Evolutionary conservation across 192 early-diverging fungal genomes (phyloP).

Genomic region (Entophlyctis helioformis): DNA sequence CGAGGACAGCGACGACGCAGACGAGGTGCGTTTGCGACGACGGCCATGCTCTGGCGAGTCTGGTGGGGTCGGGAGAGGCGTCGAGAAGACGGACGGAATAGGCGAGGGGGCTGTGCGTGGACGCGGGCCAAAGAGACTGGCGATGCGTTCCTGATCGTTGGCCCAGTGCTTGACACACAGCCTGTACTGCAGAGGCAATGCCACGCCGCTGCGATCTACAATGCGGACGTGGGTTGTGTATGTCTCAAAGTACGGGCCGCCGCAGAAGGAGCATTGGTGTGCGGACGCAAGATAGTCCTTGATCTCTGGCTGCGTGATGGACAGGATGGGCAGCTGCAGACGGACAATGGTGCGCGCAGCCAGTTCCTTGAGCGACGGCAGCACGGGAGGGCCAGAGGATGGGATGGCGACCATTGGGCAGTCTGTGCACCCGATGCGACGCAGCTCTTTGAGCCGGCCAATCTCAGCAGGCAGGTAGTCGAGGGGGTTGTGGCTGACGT

Average conservation of each 20-base stretch:
- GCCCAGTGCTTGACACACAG: slow-evolving; percentile 70
- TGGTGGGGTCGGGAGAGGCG: slow-evolving; percentile 4
- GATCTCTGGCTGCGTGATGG: slow-evolving; percentile 35
- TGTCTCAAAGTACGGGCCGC: slow-evolving; percentile 65
- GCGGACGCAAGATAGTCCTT: slow-evolving; percentile 51
- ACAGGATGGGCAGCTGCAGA: slow-evolving; percentile 44
- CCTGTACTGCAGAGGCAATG: slow-evolving; percentile 47
- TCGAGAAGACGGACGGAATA: not conserved
- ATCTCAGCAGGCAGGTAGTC: slow-evolving; percentile 58
- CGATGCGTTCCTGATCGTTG: slow-evolving; percentile 53
- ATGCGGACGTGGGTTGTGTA: slow-evolving; percentile 44
- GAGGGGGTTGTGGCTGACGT: slow-evolving; percentile 57
- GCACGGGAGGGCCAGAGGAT: too few species aligned
- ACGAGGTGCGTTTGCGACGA: not conserved
- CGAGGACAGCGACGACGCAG: slow-evolving; percentile 2
- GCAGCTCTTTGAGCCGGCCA: slow-evolving; percentile 52
- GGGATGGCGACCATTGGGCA: too few species aligned
- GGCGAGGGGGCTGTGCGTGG: slow-evolving; percentile 44
- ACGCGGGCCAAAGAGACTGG: slow-evolving; percentile 45
- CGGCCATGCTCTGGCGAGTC: slow-evolving; percentile 1
- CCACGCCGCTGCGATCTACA: slow-evolving; percentile 36
- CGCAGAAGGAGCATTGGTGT: slow-evolving; percentile 58
- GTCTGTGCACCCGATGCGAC: slow-evolving; percentile 51
- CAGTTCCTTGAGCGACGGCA: slow-evolving; percentile 60
- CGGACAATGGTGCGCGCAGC: slow-evolving; percentile 63